Percentiles rank a stretch among this genome's conserved stretches.
Evolutionary conservation across 2,329 filamentous ascomycete species (phyloP).

Genomic region (Pseudomassariella vexata): DNA sequence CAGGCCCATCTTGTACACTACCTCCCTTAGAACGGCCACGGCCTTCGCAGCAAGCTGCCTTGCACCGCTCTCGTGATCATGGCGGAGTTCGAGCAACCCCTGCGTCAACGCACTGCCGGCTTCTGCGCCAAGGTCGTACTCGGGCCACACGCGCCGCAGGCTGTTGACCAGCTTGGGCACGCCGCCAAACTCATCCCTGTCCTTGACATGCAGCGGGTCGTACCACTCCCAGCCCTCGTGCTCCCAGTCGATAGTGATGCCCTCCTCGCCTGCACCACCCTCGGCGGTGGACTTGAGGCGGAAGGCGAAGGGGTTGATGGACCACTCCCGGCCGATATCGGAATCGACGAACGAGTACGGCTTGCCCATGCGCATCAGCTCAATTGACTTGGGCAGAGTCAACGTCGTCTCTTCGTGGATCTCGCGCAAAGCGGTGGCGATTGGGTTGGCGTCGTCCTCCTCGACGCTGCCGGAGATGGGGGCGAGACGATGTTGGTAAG

Average conservation of each 20-base stretch:
- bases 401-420: conserved; percentile 57
- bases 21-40: conserved; percentile 40
- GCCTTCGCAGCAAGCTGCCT: conserved; percentile 51
- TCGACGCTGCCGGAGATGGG: conserved; percentile 60
- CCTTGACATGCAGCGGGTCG: conserved; percentile 42
- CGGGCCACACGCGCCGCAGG: conserved; percentile 53
- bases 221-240: conserved; percentile 55
- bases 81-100: conserved; percentile 42
- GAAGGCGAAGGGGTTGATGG: conserved; percentile 57
- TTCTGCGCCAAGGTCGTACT: conserved; percentile 39
- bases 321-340: conserved; percentile 52
- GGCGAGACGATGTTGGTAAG: conserved; percentile 50
- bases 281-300: conserved; percentile 34
- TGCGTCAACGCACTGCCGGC: conserved; percentile 39
- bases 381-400: conserved; percentile 35
- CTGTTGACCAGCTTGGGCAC: conserved; percentile 55
- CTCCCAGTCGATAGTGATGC: conserved; percentile 56
- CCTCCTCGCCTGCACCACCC: conserved; percentile 32
- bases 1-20: conserved; percentile 32
- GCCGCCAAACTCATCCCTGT: conserved; percentile 38
- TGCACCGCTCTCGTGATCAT: conserved; percentile 55
- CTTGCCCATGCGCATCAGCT: conserved; percentile 50
- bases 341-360: conserved; percentile 51
- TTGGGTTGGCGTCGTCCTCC: conserved; percentile 40
- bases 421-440: conserved; percentile 56